Percentiles rank a stretch among this genome's conserved stretches.
Evolutionary conservation across 2,329 filamentous ascomycete genomes (phyloP).

Genomic region (Xylariaceae sp.): DNA sequence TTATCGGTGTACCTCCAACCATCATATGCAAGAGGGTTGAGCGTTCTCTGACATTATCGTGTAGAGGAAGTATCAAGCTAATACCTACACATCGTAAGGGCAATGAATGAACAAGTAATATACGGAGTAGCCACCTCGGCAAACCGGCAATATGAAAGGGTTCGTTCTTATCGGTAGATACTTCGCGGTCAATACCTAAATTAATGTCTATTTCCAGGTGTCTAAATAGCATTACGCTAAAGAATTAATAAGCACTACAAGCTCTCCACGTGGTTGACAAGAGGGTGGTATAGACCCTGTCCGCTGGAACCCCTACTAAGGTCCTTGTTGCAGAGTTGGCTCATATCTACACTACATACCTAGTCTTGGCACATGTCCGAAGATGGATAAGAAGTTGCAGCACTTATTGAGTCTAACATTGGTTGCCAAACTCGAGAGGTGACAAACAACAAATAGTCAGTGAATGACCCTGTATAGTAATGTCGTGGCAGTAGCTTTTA

Average conservation of each 20-base stretch:
- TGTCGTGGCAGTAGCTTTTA: constrained; percentile 11
- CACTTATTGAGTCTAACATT: constrained; percentile 22
- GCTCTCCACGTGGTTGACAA: constrained; percentile 26
- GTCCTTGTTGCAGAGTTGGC: too few relatives aligned
- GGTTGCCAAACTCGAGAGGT: constrained; percentile 1
- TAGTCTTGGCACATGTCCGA: too few relatives aligned
- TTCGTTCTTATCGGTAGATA: background rate
- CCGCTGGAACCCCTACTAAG: too few relatives aligned
- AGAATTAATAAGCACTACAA: constrained; percentile 12
- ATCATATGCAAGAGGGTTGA: background rate
- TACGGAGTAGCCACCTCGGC: too few relatives aligned
- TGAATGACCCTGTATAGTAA: constrained; percentile 14
- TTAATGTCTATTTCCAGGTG: background rate
- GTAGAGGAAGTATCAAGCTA: background rate
- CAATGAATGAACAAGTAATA: too few relatives aligned
- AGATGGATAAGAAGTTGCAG: too few relatives aligned
- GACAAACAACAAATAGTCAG: constrained; percentile 14
- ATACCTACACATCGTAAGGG: too few relatives aligned
- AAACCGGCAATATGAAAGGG: background rate
- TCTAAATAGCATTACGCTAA: background rate
- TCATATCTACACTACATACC: constrained; percentile 5
- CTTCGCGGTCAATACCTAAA: constrained; percentile 3
- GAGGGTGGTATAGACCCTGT: constrained; percentile 14
- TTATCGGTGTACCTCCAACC: too few relatives aligned
- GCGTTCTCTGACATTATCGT: background rate